A percentile compares a stretch with the other conserved stretches of the same genome.
phyloP scores from a whole-genome alignment of 345 rosid genomes.

The Salix koriyanagi region DNA sequence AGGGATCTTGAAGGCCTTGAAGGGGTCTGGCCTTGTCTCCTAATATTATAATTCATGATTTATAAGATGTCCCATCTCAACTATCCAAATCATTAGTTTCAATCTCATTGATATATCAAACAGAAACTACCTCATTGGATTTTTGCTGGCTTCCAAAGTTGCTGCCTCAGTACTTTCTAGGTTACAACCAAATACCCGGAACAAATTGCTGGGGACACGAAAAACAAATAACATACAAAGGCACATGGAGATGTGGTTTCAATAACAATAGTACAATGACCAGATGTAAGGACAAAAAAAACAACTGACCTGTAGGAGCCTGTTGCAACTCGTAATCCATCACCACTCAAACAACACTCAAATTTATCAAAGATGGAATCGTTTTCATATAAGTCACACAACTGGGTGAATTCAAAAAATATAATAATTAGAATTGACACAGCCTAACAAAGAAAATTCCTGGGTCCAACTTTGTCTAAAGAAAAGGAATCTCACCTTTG shows the following conservation, averaged over 20 bases:
- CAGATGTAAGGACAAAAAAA: background rate
- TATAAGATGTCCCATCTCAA: background rate
- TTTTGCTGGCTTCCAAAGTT: conserved; percentile 97
- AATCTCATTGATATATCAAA: background rate
- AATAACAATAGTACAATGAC: conserved; percentile 1
- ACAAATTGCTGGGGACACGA: conserved; percentile 61
- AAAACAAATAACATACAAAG: conserved; percentile 5
- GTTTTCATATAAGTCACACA: conserved; percentile 95
- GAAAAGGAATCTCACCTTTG: conserved; percentile 49
- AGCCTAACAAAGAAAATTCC: background rate
- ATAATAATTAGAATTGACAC: conserved; percentile 14
- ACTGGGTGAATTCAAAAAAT: conserved; percentile 42
- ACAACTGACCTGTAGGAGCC: conserved; percentile 89
- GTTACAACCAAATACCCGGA: conserved; percentile 85
- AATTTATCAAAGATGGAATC: conserved; percentile 98
- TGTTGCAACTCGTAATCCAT: conserved; percentile 86
- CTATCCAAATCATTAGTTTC: background rate
- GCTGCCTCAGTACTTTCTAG: conserved; percentile 71
- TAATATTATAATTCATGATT: conserved; percentile 24
- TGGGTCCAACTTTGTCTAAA: background rate
- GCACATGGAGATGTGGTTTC: conserved; percentile 16
- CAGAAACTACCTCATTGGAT: conserved; percentile 79
- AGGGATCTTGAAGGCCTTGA: conserved; percentile 75
- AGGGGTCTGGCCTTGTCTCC: conserved; percentile 82
- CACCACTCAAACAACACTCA: conserved; percentile 94